phyloP scores from a whole-genome alignment of 2,329 filamentous ascomycete genomes.

The Fusarium cyanostomum region DNA sequence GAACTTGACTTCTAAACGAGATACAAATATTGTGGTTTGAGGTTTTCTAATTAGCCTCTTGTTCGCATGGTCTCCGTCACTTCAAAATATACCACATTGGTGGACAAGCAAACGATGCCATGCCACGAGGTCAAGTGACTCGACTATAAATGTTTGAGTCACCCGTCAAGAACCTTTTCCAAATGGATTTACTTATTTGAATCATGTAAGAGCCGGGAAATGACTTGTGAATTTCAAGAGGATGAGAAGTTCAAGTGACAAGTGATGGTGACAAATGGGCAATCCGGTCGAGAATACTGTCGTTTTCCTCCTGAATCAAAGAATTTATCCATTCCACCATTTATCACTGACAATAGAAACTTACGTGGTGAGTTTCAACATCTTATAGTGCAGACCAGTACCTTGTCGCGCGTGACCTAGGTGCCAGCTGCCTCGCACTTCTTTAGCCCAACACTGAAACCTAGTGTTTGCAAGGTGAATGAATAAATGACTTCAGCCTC shows the following conservation, averaged over 20 bases:
- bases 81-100: no score
- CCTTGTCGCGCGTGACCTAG: neutral
- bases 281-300: neutral
- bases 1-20: conserved; percentile 12
- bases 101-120: no score
- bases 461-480: conserved; percentile 2
- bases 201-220: no score
- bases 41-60: neutral
- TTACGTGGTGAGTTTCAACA: no score
- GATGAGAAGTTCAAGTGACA: no score
- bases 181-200: neutral
- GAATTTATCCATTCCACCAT: neutral
- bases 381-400: neutral
- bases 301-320: no score
- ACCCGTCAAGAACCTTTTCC: neutral
- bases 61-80: no score
- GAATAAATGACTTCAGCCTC: neutral
- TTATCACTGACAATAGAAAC: neutral
- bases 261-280: neutral
- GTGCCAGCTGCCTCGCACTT: neutral
- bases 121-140: no score
- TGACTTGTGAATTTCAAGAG: neutral
- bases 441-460: neutral
- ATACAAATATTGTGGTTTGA: neutral
- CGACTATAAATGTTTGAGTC: no score